Percentiles rank a stretch among this genome's conserved stretches.
These are phyloP conservation scores for Trichoderma lentiforme DNA, from an alignment of 2,329 filamentous ascomycete genomes.

Conservation along the genomic window DNA sequence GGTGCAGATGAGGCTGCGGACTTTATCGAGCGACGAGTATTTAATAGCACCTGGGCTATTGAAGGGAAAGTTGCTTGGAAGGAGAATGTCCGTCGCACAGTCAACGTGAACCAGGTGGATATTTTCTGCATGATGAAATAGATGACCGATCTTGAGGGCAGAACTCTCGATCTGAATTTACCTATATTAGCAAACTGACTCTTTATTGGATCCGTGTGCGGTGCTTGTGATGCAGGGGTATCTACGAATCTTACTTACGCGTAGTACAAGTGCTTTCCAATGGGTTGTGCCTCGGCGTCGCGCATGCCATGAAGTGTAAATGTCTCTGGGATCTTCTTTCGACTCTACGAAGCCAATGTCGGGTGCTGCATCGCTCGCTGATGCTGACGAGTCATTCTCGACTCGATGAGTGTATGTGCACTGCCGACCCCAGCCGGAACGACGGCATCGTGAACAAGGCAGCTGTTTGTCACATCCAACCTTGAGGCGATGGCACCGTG, in stretches of 20 bases:
- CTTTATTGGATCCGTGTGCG: too few relatives aligned
- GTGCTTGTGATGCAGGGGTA: not conserved
- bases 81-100: not conserved
- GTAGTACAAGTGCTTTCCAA: not conserved
- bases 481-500: conserved; percentile 5
- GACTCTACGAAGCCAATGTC: not conserved
- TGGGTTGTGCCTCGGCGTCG: not conserved
- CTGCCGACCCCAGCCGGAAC: not conserved
- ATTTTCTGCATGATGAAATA: not conserved
- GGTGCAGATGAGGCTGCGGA: not conserved
- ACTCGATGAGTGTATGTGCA: conserved; percentile 3
- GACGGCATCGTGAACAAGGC: not conserved
- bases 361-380: not conserved
- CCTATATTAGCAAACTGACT: not conserved
- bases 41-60: not conserved
- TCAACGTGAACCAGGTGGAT: not conserved
- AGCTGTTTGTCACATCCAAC: not conserved
- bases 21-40: not conserved
- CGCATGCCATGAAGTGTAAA: not conserved
- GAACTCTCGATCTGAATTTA: not conserved
- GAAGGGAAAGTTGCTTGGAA: conserved; percentile 7
- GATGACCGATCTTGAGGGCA: not conserved
- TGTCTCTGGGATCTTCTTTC: not conserved
- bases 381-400: not conserved
- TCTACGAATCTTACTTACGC: not conserved